Percentiles rank a stretch among this genome's conserved stretches.
Evolutionary conservation across 495 filamentous ascomycete species (phyloP).

Genomic region (Stereocaulon alpinum): DNA sequence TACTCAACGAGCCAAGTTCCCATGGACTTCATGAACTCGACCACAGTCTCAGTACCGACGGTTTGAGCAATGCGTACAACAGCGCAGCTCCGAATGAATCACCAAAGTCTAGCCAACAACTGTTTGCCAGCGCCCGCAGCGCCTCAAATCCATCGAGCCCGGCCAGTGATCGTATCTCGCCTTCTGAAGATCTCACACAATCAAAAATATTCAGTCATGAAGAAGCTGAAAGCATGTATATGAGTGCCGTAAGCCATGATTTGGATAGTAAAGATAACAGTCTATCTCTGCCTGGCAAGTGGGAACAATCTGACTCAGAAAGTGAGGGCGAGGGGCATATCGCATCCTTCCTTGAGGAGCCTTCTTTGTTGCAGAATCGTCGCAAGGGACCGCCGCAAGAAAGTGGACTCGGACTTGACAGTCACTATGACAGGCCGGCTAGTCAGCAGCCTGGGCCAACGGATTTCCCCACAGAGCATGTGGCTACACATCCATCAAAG

Average conservation of each 20-base stretch:
- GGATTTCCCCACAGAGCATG: not conserved
- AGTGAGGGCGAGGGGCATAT: not conserved
- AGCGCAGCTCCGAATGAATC: slow-evolving; percentile 18
- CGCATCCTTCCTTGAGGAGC: not conserved
- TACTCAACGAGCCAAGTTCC: not conserved
- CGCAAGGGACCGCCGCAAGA: not conserved
- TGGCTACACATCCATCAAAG: not conserved
- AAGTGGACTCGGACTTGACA: not conserved
- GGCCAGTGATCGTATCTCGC: slow-evolving; percentile 1
- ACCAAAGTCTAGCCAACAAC: not conserved
- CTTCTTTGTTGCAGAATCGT: not conserved
- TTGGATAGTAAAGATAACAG: slow-evolving; percentile 29
- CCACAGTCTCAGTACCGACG: not conserved
- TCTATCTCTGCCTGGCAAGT: slow-evolving; percentile 8
- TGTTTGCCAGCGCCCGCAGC: not conserved
- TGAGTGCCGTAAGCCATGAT: slow-evolving; percentile 55
- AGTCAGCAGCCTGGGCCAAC: not conserved
- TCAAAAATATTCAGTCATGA: slow-evolving; percentile 82
- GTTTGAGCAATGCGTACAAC: not conserved
- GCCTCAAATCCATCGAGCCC: slow-evolving; percentile 10
- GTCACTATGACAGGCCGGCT: not conserved
- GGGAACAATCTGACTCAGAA: slow-evolving; percentile 6
- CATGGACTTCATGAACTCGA: not conserved
- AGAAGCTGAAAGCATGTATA: slow-evolving; percentile 94
- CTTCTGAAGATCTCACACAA: slow-evolving; percentile 46